Evolutionary conservation across 768 basidiomycete species (phyloP), one percentile per base, ranked within the genome.

Genomic region (Suillus cothurnatus): DNA sequence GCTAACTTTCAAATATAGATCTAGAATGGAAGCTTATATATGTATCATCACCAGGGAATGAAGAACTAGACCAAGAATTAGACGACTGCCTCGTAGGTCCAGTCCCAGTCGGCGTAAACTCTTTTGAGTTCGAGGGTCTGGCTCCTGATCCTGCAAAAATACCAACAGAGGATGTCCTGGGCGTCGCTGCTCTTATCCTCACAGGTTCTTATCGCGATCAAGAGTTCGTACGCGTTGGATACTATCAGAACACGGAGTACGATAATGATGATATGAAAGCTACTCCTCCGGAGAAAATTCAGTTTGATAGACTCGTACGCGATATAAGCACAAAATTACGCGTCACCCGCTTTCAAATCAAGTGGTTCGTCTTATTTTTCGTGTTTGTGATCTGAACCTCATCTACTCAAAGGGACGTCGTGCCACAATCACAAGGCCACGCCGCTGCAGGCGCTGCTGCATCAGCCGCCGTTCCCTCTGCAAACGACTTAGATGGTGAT

Each of bases 211-310:
- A 99, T 78, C 88, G 89, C 45, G 97, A 98, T 61, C 96, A 97
- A 72, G 97, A 99, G 76, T 99, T 99, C 73, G 97, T 99, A n/a
- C 89, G 97, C 55, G 96, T 99, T 32, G 97, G 97, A 8, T 99
- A 99, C 76, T 99, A 99, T 77, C 97, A 99, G 79, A 96, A 99
- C 74, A 98, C 96, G 31, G 97, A 99, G 77, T 99, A 98, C 73
- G 97, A 97, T 76, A 94, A 92, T 71, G 93, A 95, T 61, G 94
- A 94, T 78, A 89, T 96, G 88, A 91, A 88, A 75, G 85, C 88
- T 72, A 85, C 78, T 17, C 91, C 89, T 19, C 90, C 93, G 9
- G 82, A 84, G 64, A 70, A 72, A 43, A 92, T 94, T 61, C 77
- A 86, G 72, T 92, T 95, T 74, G 91, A 95, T 31, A 81, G 88